Evolutionary conservation across 1,139 yeast species (phyloP).

Genomic region (Blastobotrys illinoisensis): DNA sequence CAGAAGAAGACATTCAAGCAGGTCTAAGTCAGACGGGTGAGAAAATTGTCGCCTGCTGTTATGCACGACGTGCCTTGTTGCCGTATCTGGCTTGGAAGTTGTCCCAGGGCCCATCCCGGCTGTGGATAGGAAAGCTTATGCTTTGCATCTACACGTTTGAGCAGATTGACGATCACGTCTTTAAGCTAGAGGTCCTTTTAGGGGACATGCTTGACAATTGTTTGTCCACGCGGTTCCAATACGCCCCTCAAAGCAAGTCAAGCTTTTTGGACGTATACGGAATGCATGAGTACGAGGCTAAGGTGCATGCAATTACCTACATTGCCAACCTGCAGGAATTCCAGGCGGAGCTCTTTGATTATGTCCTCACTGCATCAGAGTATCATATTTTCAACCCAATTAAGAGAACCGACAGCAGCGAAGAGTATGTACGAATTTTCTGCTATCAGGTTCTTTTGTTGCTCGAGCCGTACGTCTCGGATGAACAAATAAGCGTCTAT

Average conservation of each 20-base stretch:
- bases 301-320: constrained; percentile 35
- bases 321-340: constrained; percentile 41
- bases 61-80: constrained; percentile 62
- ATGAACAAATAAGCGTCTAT: not conserved
- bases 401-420: constrained; percentile 58
- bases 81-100: constrained; percentile 51
- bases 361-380: constrained; percentile 40
- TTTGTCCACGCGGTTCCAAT: not conserved
- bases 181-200: constrained; percentile 54
- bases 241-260: constrained; percentile 12
- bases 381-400: constrained; percentile 45
- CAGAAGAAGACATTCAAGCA: constrained; percentile 12
- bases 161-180: constrained; percentile 54
- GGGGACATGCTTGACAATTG: constrained; percentile 45
- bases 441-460: constrained; percentile 49
- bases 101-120: constrained; percentile 35
- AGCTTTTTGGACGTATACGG: constrained; percentile 56
- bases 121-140: constrained; percentile 56
- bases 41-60: constrained; percentile 38
- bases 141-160: constrained; percentile 42
- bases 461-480: constrained; percentile 27
- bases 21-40: constrained; percentile 23
- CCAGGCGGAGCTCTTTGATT: constrained; percentile 40
- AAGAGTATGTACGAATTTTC: constrained; percentile 61
- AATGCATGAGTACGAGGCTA: constrained; percentile 50